Conservation (phyloP, 768 basidiomycete species). For the Pleurotus cornucopiae region DNA sequence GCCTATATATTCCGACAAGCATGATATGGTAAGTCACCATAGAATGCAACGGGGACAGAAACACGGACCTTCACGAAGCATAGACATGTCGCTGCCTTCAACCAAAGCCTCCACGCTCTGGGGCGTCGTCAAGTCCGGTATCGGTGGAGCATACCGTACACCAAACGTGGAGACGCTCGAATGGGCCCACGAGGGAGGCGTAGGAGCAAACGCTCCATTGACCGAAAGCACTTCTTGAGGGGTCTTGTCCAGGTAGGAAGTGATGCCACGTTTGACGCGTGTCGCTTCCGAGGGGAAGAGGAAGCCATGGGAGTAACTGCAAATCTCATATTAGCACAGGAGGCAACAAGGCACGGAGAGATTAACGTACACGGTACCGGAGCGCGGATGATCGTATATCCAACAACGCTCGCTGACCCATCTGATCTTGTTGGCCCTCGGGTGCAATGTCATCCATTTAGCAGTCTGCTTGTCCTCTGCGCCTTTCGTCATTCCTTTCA, state of each 20-base stretch:
- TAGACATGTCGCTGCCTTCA: slow-evolving; percentile 86
- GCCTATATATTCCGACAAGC: slow-evolving; percentile 28
- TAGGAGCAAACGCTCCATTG: slow-evolving; percentile 26
- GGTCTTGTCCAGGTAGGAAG: slow-evolving; percentile 45
- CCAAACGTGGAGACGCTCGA: slow-evolving; percentile 89
- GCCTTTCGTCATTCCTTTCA: slow-evolving; percentile 67
- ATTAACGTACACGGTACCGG: slow-evolving; percentile 79
- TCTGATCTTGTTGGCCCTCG: slow-evolving; percentile 69
- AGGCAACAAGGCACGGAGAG: slow-evolving; percentile 9
- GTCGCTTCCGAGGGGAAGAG: slow-evolving; percentile 86
- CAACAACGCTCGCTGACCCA: slow-evolving; percentile 94
- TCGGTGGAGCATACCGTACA: slow-evolving; percentile 65
- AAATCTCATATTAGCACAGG: not conserved
- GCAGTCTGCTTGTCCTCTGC: slow-evolving; percentile 93
- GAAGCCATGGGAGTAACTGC: slow-evolving; percentile 90
- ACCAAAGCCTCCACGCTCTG: slow-evolving; percentile 89
- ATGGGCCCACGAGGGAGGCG: slow-evolving; percentile 64
- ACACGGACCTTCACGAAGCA: slow-evolving; percentile 54
- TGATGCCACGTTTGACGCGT: slow-evolving; percentile 57
- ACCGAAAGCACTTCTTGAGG: slow-evolving; percentile 29
- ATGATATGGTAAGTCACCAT: slow-evolving; percentile 4
- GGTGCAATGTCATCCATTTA: slow-evolving; percentile 89
- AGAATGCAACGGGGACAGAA: not conserved
- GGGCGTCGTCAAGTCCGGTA: slow-evolving; percentile 55
- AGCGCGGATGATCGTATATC: slow-evolving; percentile 97